Evolutionary conservation across 805 yeast species (phyloP).

Genomic region (Metschnikowia gruessii): DNA sequence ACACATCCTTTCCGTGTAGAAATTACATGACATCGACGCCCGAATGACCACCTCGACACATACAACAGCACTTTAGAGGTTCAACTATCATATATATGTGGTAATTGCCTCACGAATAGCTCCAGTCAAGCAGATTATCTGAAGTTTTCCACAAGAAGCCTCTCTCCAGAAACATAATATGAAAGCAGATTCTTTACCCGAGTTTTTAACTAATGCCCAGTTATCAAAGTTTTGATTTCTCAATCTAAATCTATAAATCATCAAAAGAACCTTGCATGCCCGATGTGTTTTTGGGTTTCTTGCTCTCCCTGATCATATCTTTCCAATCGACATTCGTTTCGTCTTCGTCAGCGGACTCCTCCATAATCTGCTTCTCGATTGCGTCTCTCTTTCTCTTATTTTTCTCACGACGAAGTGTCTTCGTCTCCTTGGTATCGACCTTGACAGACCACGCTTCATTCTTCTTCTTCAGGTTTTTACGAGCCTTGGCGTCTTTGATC

Average conservation of each 20-base stretch:
- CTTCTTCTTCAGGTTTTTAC: conserved; percentile 46
- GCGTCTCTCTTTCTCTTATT: conserved; percentile 65
- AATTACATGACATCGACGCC: too few relatives aligned
- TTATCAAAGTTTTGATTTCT: too few relatives aligned
- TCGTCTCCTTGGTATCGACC: conserved; percentile 56
- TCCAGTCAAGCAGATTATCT: too few relatives aligned
- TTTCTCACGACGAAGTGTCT: conserved; percentile 63
- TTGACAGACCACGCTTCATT: conserved; percentile 83
- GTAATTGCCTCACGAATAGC: too few relatives aligned
- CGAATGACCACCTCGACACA: too few relatives aligned
- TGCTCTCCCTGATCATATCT: conserved; percentile 64
- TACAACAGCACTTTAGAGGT: too few relatives aligned
- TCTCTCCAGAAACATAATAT: too few relatives aligned
- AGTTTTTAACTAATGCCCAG: neutral
- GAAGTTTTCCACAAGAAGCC: too few relatives aligned
- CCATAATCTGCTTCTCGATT: conserved; percentile 51
- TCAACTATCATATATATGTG: too few relatives aligned
- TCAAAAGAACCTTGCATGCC: conserved; percentile 61
- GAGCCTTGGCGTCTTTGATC: conserved; percentile 39
- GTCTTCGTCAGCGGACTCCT: conserved; percentile 44
- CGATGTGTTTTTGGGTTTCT: conserved; percentile 48
- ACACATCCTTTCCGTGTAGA: too few relatives aligned
- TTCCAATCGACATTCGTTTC: conserved; percentile 78
- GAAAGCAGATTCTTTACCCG: too few relatives aligned
- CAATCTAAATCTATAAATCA: conserved; percentile 27